Percentiles rank a stretch among this genome's conserved stretches.
phyloP scores from a whole-genome alignment of 2,329 filamentous ascomycete species.

The Biscogniauxia mediterranea region DNA sequence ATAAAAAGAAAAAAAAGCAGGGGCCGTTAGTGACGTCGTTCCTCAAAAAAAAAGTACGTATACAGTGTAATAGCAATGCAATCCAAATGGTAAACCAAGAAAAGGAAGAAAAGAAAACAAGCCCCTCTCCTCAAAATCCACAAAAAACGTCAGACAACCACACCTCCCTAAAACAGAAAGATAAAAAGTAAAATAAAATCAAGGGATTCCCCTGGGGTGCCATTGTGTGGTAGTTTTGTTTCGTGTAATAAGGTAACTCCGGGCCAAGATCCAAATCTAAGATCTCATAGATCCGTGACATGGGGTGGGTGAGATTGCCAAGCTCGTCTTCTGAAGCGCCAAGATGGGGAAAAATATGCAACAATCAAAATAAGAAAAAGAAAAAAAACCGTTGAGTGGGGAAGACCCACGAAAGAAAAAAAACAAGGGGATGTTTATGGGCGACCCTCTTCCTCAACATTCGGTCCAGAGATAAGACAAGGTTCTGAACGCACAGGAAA shows the following conservation, averaged over 20 bases:
- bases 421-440: too few relatives aligned
- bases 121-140: not conserved
- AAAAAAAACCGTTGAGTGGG: not conserved
- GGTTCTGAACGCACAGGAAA: slow-evolving; percentile 10
- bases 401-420: not conserved
- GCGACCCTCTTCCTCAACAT: not conserved
- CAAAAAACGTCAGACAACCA: too few relatives aligned
- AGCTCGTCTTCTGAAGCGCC: not conserved
- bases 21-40: too few relatives aligned
- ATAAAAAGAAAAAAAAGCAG: too few relatives aligned
- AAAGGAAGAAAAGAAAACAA: not conserved
- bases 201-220: too few relatives aligned
- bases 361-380: not conserved
- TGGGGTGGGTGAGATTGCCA: not conserved
- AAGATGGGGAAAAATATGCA: not conserved
- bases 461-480: not conserved
- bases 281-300: not conserved
- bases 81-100: too few relatives aligned
- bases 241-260: not conserved
- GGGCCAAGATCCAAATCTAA: not conserved
- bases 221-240: not conserved
- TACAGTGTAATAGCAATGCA: too few relatives aligned
- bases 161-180: too few relatives aligned
- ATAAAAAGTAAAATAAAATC: too few relatives aligned
- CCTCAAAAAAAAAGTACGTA: too few relatives aligned